Conservation (phyloP, 1,139 yeast species). For the Candida sp. region DNA sequence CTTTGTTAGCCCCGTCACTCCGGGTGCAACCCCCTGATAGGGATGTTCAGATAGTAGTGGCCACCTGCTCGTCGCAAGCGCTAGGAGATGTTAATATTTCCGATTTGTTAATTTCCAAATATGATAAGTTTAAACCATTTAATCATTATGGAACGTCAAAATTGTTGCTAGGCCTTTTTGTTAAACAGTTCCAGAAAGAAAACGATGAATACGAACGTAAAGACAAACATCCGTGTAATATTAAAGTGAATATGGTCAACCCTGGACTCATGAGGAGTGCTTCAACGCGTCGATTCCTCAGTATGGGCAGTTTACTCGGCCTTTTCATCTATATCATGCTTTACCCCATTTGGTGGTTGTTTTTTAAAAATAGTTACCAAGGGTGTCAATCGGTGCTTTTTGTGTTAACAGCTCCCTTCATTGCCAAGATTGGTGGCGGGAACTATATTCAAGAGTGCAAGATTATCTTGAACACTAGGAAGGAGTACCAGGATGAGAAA, state of each 20-base stretch:
- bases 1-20: constrained; percentile 74
- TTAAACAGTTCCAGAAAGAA: constrained; percentile 69
- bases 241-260: constrained; percentile 73
- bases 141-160: constrained; percentile 80
- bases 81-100: constrained; percentile 61
- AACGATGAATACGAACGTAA: constrained; percentile 54
- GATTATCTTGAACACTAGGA: constrained; percentile 54
- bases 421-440: constrained; percentile 59
- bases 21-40: constrained; percentile 92
- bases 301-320: constrained; percentile 76
- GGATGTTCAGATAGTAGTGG: constrained; percentile 76
- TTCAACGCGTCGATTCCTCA: constrained; percentile 72
- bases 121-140: constrained; percentile 53
- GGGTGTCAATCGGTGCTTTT: constrained; percentile 80
- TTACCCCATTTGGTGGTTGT: constrained; percentile 81
- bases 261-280: constrained; percentile 93
- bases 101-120: constrained; percentile 69
- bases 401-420: constrained; percentile 71
- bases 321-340: constrained; percentile 61
- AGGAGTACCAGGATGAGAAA: constrained; percentile 59
- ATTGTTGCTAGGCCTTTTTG: constrained; percentile 68
- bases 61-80: constrained; percentile 76
- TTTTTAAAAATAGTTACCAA: constrained; percentile 67
- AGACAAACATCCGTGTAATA: constrained; percentile 67
- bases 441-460: constrained; percentile 71